Evolutionary conservation across 306 rosid genomes (phyloP).

Genomic region (Inga oerstediana): DNA sequence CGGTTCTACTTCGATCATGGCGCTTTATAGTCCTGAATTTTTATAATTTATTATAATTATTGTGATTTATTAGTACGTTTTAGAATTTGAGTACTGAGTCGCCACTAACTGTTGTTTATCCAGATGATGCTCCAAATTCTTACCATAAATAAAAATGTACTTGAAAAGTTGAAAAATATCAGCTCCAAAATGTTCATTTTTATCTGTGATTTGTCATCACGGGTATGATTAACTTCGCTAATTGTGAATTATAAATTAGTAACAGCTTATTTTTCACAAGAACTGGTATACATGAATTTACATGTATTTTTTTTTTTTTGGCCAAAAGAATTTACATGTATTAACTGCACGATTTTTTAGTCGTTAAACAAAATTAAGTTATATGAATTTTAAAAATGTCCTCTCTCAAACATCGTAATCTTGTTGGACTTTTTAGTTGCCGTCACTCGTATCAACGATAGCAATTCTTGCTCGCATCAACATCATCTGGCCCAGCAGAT

Average conservation of each 20-base stretch:
- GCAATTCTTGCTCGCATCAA: not conserved
- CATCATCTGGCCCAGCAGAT: not conserved
- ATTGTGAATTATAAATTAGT: not conserved
- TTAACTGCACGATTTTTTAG: too few species aligned
- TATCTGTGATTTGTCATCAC: not conserved
- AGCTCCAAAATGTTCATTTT: not conserved
- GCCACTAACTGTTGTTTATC: not conserved
- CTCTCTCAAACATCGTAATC: too few species aligned
- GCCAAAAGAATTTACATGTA: too few species aligned
- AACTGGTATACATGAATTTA: not conserved
- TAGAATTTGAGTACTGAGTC: not conserved
- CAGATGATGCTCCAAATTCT: not conserved
- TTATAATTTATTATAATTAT: not conserved
- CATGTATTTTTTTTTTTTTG: too few species aligned
- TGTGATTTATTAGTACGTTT: not conserved
- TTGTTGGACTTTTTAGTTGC: too few species aligned
- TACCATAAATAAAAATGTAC: not conserved
- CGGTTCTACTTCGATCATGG: constrained; percentile 13
- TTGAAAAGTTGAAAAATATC: not conserved
- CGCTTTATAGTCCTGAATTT: not conserved
- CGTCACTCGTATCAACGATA: not conserved
- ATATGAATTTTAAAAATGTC: too few species aligned
- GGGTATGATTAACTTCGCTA: too few species aligned
- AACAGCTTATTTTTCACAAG: not conserved
- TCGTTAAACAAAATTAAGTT: too few species aligned